phyloP scores from a whole-genome alignment of 75 land plant species.

The Sequoiadendron giganteum region DNA sequence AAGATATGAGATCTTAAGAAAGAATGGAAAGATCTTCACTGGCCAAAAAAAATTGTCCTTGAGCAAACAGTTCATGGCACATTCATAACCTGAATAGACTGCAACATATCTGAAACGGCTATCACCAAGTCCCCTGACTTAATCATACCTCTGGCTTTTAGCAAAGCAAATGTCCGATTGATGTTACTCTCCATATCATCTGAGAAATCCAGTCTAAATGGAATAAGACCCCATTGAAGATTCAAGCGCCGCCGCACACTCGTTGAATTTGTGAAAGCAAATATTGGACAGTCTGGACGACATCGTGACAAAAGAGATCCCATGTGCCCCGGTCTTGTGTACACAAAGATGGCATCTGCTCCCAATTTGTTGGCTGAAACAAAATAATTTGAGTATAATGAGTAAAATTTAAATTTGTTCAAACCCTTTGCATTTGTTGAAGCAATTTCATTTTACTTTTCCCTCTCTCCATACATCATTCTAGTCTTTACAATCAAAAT shows the following conservation, averaged over 20 bases:
- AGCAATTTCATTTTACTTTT: background rate
- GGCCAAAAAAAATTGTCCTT: background rate
- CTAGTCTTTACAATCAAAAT: background rate
- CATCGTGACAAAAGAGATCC: slow-evolving; percentile 69
- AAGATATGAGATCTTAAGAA: background rate
- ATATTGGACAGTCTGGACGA: slow-evolving; percentile 74
- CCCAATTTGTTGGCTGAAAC: slow-evolving; percentile 72
- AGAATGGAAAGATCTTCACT: background rate
- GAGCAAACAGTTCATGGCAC: slow-evolving; percentile 5
- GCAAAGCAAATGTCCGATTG: slow-evolving; percentile 38
- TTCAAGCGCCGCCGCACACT: slow-evolving; percentile 50
- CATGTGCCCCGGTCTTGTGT: slow-evolving; percentile 65
- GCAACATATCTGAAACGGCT: slow-evolving; percentile 65
- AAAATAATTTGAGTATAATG: slow-evolving; percentile 2
- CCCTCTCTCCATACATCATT: background rate
- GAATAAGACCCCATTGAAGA: slow-evolving; percentile 76
- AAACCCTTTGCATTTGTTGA: background rate
- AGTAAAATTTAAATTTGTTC: background rate
- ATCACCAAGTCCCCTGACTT: slow-evolving; percentile 58
- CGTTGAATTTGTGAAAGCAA: slow-evolving; percentile 61
- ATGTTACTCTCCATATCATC: slow-evolving; percentile 70
- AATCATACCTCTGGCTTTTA: slow-evolving; percentile 57
- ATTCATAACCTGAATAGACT: slow-evolving; percentile 55
- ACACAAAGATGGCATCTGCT: slow-evolving; percentile 83
- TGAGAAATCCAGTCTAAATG: slow-evolving; percentile 51